Evolutionary conservation across 2,329 filamentous ascomycete genomes (phyloP), one percentile per base, ranked within the genome.

Genomic region (Talaromyces sp.): DNA sequence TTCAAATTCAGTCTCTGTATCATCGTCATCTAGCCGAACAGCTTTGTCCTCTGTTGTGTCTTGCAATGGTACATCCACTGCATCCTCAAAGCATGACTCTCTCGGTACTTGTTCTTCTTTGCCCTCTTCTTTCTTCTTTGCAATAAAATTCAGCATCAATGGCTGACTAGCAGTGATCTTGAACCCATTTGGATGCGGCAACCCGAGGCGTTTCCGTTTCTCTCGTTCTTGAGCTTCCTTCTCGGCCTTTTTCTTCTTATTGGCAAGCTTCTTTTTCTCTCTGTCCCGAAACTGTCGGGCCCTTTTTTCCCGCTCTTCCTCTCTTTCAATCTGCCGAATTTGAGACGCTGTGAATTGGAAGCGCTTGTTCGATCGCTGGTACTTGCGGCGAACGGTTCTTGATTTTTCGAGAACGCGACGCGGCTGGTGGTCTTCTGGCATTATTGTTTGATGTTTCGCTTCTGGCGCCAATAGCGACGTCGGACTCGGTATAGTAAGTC

Each of bases 251-350:
- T 70, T 71, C 61, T 73, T 75, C 64, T 73, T 74, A 41, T 73
- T 70, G 7, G 68, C 67, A 17, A 70, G 60, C 7, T 73, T 69
- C 57, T 65, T 70, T 60, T 71, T 72, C 59, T 75, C 73, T 43
- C 67, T 68, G 11, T 75, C 73, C 2, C 70, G 69, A 24, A 75
- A 67, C 6, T 68, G 74, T 63, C 78, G 73, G 0, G 76, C 77
- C 51, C 72, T 72, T 11, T 70, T 68, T 55, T 77, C 71, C 41
- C 73, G 71, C 32, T 77, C 73, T 60, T 80, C 73, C 54, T 78
- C 74, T 52, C 77, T 75, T 51, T 78, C 76, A 52, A 75, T 73
- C 14, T 69, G 68, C 29, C 67, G 68, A n/a, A 75, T 69, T 59
- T 75, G 69, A 2, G 72, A 70, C 5, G 71, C 68, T 13, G 69